Evolutionary conservation across 257 asterid genomes (phyloP), one percentile per base, ranked within the genome.

Genomic region (Solanum dulcamara): DNA sequence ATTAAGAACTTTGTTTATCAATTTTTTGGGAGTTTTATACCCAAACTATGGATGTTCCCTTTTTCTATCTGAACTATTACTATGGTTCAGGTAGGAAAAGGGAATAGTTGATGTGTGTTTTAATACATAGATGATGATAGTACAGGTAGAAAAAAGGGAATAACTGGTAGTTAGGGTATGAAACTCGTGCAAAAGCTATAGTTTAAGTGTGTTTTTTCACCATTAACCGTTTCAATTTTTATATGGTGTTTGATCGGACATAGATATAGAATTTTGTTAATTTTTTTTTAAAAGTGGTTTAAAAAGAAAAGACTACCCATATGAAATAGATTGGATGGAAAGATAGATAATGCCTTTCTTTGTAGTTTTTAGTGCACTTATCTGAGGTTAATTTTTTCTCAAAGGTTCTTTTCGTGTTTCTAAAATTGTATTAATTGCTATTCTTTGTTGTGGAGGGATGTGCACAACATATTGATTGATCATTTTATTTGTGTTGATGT

Each of bases 101-200:
- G 15, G 66, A 57, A 57, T 57, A 57, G 66, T 57, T 8, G 30
- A 57, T n/a, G 24, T 0, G 30, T n/a, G 28, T 57, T 57, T 57
- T 22, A 57, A n/a, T 57, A 8, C 1, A n/a, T n/a, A 57, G 24
- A 57, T 57, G 0, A n/a, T 57, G 64, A 57, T 57, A 57, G n/a
- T 22, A 22, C 3, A 57, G 66, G 24, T 57, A 57, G 7, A 57
- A 57, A 57, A 40, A n/a, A n/a, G 4, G 10, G 14, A 10, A 57
- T n/a, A n/a, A n/a, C 0, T 0, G 28, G 10, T 57, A 57, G 28
- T 57, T 57, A 57, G 30, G 66, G 0, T 2, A 22, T 55, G 30
- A 55, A 55, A 24, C 64, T 57, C 2, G 3, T 9, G 66, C 28
- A 57, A 57, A 57, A 57, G 66, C 13, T n/a, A 26, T 9, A 57